These are phyloP conservation scores for Colletotrichum tamarilloi DNA, from an alignment of 2,329 filamentous ascomycete genomes.

Conservation along the genomic window DNA sequence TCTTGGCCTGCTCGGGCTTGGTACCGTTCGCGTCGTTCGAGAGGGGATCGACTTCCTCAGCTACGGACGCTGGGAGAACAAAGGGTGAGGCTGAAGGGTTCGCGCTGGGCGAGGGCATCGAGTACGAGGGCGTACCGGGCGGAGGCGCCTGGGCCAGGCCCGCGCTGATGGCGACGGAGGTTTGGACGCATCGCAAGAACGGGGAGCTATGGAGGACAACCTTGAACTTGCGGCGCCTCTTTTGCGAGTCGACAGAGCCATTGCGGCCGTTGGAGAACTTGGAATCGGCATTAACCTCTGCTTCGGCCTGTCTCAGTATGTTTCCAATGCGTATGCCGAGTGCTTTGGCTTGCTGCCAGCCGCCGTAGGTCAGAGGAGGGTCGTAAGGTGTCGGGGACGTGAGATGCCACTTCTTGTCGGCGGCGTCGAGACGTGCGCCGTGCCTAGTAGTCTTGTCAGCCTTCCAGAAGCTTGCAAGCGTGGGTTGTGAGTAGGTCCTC, in stretches of 20 bases:
- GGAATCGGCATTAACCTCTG: slow-evolving; percentile 48
- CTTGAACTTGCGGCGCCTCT: slow-evolving; percentile 73
- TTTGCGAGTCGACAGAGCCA: slow-evolving; percentile 39
- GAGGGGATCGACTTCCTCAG: slow-evolving; percentile 19
- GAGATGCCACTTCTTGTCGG: slow-evolving; percentile 95
- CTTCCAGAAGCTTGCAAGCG: not conserved
- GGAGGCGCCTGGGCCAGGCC: slow-evolving; percentile 76
- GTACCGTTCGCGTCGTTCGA: slow-evolving; percentile 31
- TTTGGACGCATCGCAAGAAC: slow-evolving; percentile 92
- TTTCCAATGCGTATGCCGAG: slow-evolving; percentile 87
- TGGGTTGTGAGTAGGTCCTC: slow-evolving; percentile 20
- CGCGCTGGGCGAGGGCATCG: slow-evolving; percentile 45
- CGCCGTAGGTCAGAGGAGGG: slow-evolving; percentile 92
- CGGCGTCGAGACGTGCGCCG: slow-evolving; percentile 91
- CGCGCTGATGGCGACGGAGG: slow-evolving; percentile 86
- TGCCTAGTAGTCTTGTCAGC: slow-evolving; percentile 64
- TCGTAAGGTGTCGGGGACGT: slow-evolving; percentile 95
- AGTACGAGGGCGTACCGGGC: slow-evolving; percentile 43
- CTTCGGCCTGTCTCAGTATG: slow-evolving; percentile 68
- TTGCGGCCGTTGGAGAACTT: slow-evolving; percentile 36
- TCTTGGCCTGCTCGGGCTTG: slow-evolving; percentile 22
- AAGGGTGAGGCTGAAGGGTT: slow-evolving; percentile 29
- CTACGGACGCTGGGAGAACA: slow-evolving; percentile 24
- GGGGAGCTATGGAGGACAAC: slow-evolving; percentile 94
- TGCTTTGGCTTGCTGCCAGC: slow-evolving; percentile 87